Conservation (phyloP, 345 rosid species). For the Brassica carinata region DNA sequence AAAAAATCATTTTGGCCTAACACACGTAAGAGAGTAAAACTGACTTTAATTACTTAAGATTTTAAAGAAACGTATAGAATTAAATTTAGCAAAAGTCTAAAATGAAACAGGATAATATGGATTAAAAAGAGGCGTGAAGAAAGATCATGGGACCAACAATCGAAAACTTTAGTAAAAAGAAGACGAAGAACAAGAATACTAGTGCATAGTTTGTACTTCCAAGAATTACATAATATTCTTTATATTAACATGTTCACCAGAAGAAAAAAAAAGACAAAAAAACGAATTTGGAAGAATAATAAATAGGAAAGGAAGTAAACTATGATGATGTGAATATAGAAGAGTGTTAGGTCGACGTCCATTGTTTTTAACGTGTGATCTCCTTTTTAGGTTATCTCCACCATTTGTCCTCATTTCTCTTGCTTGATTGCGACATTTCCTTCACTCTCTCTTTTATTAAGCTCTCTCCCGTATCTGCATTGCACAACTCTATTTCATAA, state of each 20-base stretch:
- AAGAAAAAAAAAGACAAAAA: neutral
- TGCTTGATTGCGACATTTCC: slow-evolving; percentile 29
- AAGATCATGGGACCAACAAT: slow-evolving; percentile 25
- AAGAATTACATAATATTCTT: neutral
- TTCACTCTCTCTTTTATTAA: neutral
- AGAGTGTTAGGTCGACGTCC: slow-evolving; percentile 38
- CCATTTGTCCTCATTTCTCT: slow-evolving; percentile 23
- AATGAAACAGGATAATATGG: neutral
- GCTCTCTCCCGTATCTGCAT: neutral
- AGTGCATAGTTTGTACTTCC: slow-evolving; percentile 15
- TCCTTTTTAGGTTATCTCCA: slow-evolving; percentile 34
- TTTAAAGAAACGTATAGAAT: neutral
- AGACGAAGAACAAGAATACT: slow-evolving; percentile 14
- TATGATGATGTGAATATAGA: slow-evolving; percentile 23
- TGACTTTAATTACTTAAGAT: slow-evolving; percentile 2
- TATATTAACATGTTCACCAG: neutral
- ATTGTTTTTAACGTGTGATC: slow-evolving; percentile 32
- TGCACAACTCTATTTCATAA: neutral
- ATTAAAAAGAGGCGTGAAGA: neutral
- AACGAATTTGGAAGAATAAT: neutral
- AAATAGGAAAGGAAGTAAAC: slow-evolving; percentile 10
- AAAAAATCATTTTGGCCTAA: slow-evolving; percentile 9
- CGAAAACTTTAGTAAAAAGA: slow-evolving; percentile 19
- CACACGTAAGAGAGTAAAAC: slow-evolving; percentile 8
- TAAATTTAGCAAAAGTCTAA: neutral